These are phyloP conservation scores for Gnomoniopsis sp. DNA, from an alignment of 2,329 filamentous ascomycete species.

Conservation along the genomic window DNA sequence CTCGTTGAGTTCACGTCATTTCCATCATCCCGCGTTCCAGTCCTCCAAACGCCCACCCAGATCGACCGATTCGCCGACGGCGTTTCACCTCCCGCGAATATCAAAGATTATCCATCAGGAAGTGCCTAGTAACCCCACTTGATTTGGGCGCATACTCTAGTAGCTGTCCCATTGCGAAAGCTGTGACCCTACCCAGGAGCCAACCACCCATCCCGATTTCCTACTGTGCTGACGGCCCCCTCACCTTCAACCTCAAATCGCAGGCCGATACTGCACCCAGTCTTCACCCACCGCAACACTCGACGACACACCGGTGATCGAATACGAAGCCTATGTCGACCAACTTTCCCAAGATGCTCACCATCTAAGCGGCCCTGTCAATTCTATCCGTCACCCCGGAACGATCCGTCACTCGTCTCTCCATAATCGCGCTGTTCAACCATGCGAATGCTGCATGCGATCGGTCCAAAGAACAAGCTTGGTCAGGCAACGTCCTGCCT, in stretches of 20 bases:
- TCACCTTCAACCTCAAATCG: background rate
- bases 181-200: background rate
- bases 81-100: background rate
- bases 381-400: constrained; percentile 8
- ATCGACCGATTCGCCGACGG: background rate
- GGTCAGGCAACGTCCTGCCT: constrained; percentile 2
- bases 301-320: background rate
- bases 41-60: background rate
- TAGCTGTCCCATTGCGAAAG: background rate
- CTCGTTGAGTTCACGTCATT: background rate
- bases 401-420: background rate
- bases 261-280: background rate
- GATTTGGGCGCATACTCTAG: background rate
- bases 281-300: background rate
- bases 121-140: too few species aligned
- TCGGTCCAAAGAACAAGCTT: constrained; percentile 8
- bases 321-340: constrained; percentile 6
- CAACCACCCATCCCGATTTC: background rate
- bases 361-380: constrained; percentile 13
- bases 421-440: constrained; percentile 7
- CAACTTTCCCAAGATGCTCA: constrained; percentile 17
- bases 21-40: background rate
- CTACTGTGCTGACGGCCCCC: background rate
- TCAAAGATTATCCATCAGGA: background rate
- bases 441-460: constrained; percentile 17